Percentiles rank a stretch among this genome's conserved stretches.
Conservation (phyloP, 192 early-diverging fungal species). For the Mortierella hygrophila region DNA sequence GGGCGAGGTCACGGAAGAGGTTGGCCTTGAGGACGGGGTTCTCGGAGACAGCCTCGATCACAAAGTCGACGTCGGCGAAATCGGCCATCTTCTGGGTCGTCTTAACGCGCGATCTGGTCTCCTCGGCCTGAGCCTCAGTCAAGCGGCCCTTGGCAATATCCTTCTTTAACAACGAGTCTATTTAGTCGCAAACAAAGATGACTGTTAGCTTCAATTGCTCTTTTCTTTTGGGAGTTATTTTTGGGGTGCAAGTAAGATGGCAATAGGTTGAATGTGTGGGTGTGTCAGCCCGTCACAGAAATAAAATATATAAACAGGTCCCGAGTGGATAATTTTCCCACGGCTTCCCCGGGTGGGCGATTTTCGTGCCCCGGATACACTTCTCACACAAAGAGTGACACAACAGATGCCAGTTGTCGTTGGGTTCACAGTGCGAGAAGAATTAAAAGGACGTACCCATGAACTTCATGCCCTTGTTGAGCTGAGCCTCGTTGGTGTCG, state of each 20-base stretch:
- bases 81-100: conserved; percentile 70
- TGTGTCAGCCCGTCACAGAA: neutral
- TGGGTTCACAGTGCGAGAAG: neutral
- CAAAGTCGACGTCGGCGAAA: conserved; percentile 82
- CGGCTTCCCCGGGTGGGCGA: neutral
- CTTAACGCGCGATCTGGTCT: conserved; percentile 72
- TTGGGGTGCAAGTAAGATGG: neutral
- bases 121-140: conserved; percentile 79
- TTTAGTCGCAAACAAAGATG: conserved; percentile 8
- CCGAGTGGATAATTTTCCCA: conserved; percentile 4
- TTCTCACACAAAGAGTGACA: neutral
- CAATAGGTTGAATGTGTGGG: neutral
- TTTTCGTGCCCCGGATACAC: conserved; percentile 4
- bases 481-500: conserved; percentile 83
- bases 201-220: conserved; percentile 16
- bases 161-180: conserved; percentile 89
- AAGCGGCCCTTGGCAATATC: conserved; percentile 91
- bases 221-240: neutral
- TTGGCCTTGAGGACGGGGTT: conserved; percentile 86
- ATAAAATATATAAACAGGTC: neutral
- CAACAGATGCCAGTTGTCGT: neutral
- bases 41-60: conserved; percentile 95
- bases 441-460: conserved; percentile 66
- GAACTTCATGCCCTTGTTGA: conserved; percentile 85
- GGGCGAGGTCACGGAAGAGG: conserved; percentile 84